phyloP scores from a whole-genome alignment of 257 asterid species.

The Solanum virginianum region DNA sequence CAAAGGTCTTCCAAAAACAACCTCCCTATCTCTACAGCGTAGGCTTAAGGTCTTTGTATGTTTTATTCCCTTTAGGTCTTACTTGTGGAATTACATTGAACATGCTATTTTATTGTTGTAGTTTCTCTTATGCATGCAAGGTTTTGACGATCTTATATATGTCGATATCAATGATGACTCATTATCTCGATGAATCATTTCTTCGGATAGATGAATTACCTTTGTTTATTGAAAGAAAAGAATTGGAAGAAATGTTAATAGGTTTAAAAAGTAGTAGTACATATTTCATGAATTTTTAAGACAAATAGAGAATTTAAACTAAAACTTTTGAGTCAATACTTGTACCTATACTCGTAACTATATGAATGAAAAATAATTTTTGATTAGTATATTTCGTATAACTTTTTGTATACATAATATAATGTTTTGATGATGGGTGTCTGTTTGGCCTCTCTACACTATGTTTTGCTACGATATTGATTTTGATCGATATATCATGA shows the following conservation, averaged over 20 bases:
- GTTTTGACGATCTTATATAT: neutral
- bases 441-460: too few relatives aligned
- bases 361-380: too few relatives aligned
- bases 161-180: neutral
- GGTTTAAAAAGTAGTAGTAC: neutral
- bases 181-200: neutral
- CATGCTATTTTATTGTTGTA: neutral
- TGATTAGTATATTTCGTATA: too few relatives aligned
- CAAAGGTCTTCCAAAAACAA: neutral
- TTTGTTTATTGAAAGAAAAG: neutral
- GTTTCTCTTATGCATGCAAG: neutral
- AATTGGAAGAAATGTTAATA: neutral
- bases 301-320: neutral
- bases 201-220: neutral
- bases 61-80: too few relatives aligned
- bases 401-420: too few relatives aligned
- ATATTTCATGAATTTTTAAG: neutral
- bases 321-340: neutral
- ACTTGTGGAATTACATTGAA: neutral
- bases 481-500: neutral
- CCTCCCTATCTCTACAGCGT: neutral
- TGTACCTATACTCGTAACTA: too few relatives aligned
- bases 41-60: neutral
- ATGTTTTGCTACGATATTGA: too few relatives aligned
- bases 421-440: too few relatives aligned